Evolutionary conservation across 441 rosid species (phyloP).

Genomic region (Erodium texanum): DNA sequence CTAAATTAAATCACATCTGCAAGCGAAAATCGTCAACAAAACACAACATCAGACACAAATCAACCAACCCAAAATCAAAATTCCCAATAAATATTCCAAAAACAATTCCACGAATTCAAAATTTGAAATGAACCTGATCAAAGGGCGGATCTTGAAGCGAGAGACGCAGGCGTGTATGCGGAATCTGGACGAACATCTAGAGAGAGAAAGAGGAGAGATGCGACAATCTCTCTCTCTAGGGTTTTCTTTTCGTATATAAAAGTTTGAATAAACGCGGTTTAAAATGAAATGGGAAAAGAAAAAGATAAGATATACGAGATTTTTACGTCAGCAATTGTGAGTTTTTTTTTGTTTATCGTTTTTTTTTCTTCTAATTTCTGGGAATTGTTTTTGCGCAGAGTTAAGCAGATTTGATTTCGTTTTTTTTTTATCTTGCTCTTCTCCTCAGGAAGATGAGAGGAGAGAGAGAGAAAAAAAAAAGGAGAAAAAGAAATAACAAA

Average conservation of each 20-base stretch:
- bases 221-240: not conserved
- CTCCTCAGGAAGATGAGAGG: too few species aligned
- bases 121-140: not conserved
- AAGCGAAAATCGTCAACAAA: not conserved
- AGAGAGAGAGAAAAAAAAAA: too few species aligned
- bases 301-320: not conserved
- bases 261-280: not conserved
- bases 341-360: not conserved
- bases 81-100: too few species aligned
- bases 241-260: not conserved
- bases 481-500: too few species aligned
- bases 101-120: not conserved
- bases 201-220: not conserved
- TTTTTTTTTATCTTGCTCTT: too few species aligned
- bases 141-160: not conserved
- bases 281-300: not conserved
- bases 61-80: not conserved
- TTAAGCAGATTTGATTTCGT: too few species aligned
- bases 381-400: not conserved
- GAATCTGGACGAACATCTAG: not conserved
- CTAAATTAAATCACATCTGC: not conserved
- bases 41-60: not conserved
- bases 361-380: not conserved
- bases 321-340: not conserved
- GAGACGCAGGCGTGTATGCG: not conserved